Evolutionary conservation across 2,329 filamentous ascomycete species (phyloP).

Genomic region (Arthrobotrys iridis): DNA sequence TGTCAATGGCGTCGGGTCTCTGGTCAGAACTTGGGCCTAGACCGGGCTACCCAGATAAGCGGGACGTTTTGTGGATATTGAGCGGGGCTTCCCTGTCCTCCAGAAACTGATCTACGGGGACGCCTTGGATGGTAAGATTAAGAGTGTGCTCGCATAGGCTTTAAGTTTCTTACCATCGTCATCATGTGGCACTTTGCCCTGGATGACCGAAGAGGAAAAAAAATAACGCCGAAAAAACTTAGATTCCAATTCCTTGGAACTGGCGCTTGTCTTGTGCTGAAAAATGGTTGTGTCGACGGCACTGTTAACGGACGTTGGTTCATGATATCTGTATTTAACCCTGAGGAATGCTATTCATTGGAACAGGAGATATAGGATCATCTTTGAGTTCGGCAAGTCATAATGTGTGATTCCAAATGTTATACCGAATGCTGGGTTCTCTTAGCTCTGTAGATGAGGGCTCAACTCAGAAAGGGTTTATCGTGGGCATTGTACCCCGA

Average conservation of each 20-base stretch:
- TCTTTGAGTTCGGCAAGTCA: too few relatives aligned
- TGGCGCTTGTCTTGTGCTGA: conserved; percentile 7
- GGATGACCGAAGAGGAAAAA: not conserved
- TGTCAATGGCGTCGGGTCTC: conserved; percentile 40
- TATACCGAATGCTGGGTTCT: too few relatives aligned
- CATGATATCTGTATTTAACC: too few relatives aligned
- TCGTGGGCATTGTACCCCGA: too few relatives aligned
- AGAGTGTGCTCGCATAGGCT: not conserved
- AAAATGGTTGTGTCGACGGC: too few relatives aligned
- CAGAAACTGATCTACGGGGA: conserved; percentile 27
- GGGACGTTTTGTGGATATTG: conserved; percentile 37
- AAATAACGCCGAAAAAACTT: too few relatives aligned
- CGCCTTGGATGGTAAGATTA: conserved; percentile 29
- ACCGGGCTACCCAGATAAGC: conserved; percentile 41
- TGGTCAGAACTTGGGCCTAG: conserved; percentile 22
- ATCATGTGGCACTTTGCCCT: conserved; percentile 27
- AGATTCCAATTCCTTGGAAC: conserved; percentile 43
- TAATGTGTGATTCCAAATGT: too few relatives aligned
- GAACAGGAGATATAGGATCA: too few relatives aligned
- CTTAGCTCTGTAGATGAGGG: too few relatives aligned
- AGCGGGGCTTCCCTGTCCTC: conserved; percentile 30
- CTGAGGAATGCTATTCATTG: too few relatives aligned
- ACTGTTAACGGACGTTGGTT: too few relatives aligned
- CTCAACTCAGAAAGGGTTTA: too few relatives aligned
- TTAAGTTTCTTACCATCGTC: not conserved